Percentiles rank a stretch among this genome's conserved stretches.
Evolutionary conservation across 148 eudicot species (phyloP).

Genomic region (Bassia scoparia): DNA sequence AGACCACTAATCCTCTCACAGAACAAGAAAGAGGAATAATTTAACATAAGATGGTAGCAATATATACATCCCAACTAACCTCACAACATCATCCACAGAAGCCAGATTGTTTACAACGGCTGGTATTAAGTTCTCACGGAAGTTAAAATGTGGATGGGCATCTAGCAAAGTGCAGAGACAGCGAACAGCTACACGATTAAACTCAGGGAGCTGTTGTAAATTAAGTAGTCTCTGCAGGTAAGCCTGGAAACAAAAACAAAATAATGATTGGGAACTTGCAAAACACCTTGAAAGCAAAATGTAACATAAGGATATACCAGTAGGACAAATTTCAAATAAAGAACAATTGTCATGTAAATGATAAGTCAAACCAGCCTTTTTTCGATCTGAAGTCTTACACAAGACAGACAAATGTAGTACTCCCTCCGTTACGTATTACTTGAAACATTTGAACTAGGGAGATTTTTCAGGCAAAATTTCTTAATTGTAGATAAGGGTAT

Average conservation of each 20-base stretch:
- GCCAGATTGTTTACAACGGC: conserved; percentile 66
- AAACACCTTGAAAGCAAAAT: too few species aligned
- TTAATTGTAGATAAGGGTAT: too few species aligned
- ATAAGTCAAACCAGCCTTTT: neutral
- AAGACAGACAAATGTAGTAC: neutral
- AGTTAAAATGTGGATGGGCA: conserved; percentile 90
- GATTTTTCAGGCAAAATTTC: too few species aligned
- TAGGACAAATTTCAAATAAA: neutral
- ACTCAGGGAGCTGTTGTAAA: conserved; percentile 42
- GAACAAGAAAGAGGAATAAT: neutral
- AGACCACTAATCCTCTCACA: conserved; percentile 4
- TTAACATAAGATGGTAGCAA: neutral
- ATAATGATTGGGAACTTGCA: neutral
- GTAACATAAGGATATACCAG: neutral
- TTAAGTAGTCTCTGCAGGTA: conserved; percentile 65
- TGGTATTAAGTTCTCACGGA: conserved; percentile 63
- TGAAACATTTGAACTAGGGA: too few species aligned
- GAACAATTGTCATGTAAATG: neutral
- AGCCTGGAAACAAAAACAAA: conserved; percentile 36
- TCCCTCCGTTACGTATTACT: too few species aligned
- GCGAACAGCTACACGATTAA: conserved; percentile 67
- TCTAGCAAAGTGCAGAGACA: conserved; percentile 81
- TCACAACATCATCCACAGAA: conserved; percentile 73
- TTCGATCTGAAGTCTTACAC: neutral
- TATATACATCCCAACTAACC: conserved; percentile 43